Evolutionary conservation across 2,329 filamentous ascomycete species (phyloP).

Genomic region (Zymoseptoria tritici): DNA sequence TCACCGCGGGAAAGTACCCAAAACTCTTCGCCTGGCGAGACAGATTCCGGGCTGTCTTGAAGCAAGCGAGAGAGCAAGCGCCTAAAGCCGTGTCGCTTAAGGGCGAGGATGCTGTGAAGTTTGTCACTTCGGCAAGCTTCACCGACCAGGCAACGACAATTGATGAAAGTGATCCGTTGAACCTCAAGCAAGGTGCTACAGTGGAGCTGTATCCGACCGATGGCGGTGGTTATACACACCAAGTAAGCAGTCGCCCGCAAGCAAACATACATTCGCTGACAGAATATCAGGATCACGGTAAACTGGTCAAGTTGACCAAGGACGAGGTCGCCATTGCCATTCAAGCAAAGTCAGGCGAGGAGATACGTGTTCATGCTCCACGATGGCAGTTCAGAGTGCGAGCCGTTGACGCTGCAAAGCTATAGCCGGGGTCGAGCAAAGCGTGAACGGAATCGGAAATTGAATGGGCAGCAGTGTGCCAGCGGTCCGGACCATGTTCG

Average conservation of each 20-base stretch:
- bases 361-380: slow-evolving; percentile 54
- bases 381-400: slow-evolving; percentile 51
- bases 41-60: slow-evolving; percentile 49
- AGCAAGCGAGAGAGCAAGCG: slow-evolving; percentile 34
- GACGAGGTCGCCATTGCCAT: slow-evolving; percentile 55
- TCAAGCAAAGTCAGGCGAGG: slow-evolving; percentile 32
- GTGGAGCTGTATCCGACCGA: slow-evolving; percentile 58
- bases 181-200: slow-evolving; percentile 45
- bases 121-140: slow-evolving; percentile 42
- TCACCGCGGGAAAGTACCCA: slow-evolving; percentile 50
- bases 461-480: slow-evolving; percentile 1
- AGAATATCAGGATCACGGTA: slow-evolving; percentile 43
- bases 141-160: slow-evolving; percentile 40
- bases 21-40: slow-evolving; percentile 56
- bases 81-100: slow-evolving; percentile 40
- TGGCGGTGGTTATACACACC: slow-evolving; percentile 48
- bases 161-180: slow-evolving; percentile 46
- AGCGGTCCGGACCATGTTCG: neutral
- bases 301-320: slow-evolving; percentile 45
- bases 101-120: slow-evolving; percentile 47
- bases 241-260: slow-evolving; percentile 15
- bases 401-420: slow-evolving; percentile 21
- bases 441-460: neutral
- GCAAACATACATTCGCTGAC: neutral
- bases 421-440: slow-evolving; percentile 11